phyloP scores from a whole-genome alignment of 257 asterid genomes.

The Solanum neorickii region DNA sequence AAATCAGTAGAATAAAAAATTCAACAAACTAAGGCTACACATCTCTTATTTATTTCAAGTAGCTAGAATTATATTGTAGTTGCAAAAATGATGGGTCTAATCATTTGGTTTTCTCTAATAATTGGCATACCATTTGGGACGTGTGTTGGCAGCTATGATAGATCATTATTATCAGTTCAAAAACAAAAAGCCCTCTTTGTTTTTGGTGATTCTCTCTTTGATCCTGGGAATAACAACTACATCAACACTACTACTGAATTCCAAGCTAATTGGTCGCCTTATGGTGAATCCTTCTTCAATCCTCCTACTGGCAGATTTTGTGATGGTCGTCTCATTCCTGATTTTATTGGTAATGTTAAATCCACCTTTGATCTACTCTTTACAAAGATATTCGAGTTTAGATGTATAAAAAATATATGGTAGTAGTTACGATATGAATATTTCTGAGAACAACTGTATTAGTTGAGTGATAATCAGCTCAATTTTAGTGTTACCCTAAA shows the following conservation, averaged over 20 bases:
- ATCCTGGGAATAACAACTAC: neutral
- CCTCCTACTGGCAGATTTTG: neutral
- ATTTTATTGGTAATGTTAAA: neutral
- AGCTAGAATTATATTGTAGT: neutral
- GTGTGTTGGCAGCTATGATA: neutral
- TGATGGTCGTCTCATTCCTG: neutral
- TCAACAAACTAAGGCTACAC: neutral
- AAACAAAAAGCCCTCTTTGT: neutral
- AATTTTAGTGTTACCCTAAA: too few species aligned
- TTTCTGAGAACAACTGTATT: neutral
- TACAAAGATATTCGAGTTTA: neutral
- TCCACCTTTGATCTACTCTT: neutral
- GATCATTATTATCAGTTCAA: neutral
- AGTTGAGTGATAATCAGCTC: neutral
- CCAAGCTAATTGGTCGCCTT: neutral
- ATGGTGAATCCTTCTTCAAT: neutral
- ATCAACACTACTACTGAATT: neutral
- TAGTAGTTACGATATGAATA: neutral
- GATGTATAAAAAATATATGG: too few species aligned
- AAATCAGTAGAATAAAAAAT: neutral
- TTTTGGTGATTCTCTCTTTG: neutral
- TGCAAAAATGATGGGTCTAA: neutral
- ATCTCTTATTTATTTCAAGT: neutral
- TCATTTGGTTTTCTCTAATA: neutral
- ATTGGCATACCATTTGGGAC: neutral